Base-by-base conservation (phyloP, 495 filamentous ascomycete species). In the Durotheca rogersii region DNA sequence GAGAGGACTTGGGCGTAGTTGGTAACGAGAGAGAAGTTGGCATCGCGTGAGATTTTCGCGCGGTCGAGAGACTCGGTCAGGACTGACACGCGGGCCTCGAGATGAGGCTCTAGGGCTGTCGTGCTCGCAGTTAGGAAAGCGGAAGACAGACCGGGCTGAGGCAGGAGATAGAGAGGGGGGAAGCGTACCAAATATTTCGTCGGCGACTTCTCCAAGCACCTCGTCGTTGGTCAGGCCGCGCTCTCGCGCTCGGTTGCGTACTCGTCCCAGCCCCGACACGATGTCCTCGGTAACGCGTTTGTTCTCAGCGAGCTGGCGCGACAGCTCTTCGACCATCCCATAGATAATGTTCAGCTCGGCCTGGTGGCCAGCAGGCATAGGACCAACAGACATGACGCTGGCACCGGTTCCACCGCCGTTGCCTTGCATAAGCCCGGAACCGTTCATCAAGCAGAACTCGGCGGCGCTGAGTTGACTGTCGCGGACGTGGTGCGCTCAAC, bases 261-360 rank as follows among this genome's bases (percentile, higher is more conserved):
- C 76, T 34, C 68, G 69, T 5, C 77, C 78, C 15, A 80, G 67
- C 30, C 86, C 85, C 4, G 77, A 72, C 9, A 92, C 84, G 44
- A 95, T 85, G 31, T 81, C 81, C 51, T 84, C 81, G 6, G 88
- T 85, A 40, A 86, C 80, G 44, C 86, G 84, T 43, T 87, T 81
- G 65, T 93, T 95, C 32, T 86, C 81, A 58, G 84, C 83, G 14
- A 91, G 75, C 47, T 88, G 79, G 17, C 84, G 80, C 50, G 84
- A 88, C 55, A 95, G 72, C 64, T 92, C 86, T 47, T 90, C 76
- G 12, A 95, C 85, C 80, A 90, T 86, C 36, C 83, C 78, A 64
- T 89, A 90, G 33, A 95, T 80, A 65, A 88, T 85, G 61, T 90
- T 88, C 51, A 93, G 80, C 65, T 95, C 89, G 72, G 88, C 86